These are phyloP conservation scores for grape (Vitis vinifera) DNA, from an alignment of 164 flowering plant genomes.

Conservation along the genomic window ASM3070453v1 NC_081818.1:1431501-1432000, in stretches of 20 bases:
- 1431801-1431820: background rate
- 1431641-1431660: conserved; percentile 37
- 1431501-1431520: conserved; percentile 4
- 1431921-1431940: no score
- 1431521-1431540: conserved; percentile 1
- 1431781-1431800: no score
- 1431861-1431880: conserved; percentile 47
- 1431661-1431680: no score
- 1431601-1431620: conserved; percentile 71
- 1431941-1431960: no score
- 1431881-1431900: conserved; percentile 70
- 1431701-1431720: no score
- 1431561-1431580: conserved; percentile 1
- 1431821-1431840: background rate
- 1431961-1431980: no score
- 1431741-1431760: no score
- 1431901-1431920: conserved; percentile 44
- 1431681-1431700: no score
- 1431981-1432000: no score
- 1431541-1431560: background rate
- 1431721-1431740: no score
- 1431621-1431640: conserved; percentile 56
- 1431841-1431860: conserved; percentile 3
- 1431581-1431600: conserved; percentile 21
- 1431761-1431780: no score